Evolutionary conservation across 208 protist species (phyloP), one percentile per base, ranked within the genome.

Genomic region (Trypanosoma avium): DNA sequence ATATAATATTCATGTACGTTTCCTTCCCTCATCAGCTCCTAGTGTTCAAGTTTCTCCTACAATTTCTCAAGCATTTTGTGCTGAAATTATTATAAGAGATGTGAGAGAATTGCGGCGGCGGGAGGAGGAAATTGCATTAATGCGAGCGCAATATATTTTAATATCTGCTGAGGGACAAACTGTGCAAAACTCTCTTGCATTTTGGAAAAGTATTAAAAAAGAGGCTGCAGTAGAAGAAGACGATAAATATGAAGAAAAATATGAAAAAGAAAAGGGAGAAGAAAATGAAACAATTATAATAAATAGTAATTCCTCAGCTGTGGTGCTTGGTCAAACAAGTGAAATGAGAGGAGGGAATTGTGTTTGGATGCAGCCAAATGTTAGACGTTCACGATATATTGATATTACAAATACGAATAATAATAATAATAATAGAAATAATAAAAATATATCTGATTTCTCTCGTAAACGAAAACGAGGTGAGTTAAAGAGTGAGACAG

Each of bases 1-100:
- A 17, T 81, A 71, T 21, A 81, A 86, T 36, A 67, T 93, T 6
- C 86, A 93, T 50, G 87, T 93, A 50, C 81, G 86, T 58, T 78
- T 86, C 26, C 70, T 78, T 42, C 86, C 82, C 2, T 76, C 75
- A 2, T 29, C 38, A 27, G 22, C 56, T 30, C 32, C 67, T 10
- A 7, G 21, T 50, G 3, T 36, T 13, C 9, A 6, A 22, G 12
- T 54, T 19, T 8, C 38, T 29, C 36, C 24, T 1, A 17, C 40
- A 13, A 12, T 61, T 24, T 49, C 47, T 6, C 6, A 65, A 0
- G 60, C 47, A 2, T 77, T 89, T 53, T 77, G 66, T 46, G 82
- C 82, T 4, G 70, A 68, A 6, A 70, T 94, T 3, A 68, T 69
- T 17, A 73, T 94, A 36, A 77, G 85, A 10, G 64, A 78, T 29